Conservation (phyloP, 2,329 filamentous ascomycete species). For the Fusarium newnesense region DNA sequence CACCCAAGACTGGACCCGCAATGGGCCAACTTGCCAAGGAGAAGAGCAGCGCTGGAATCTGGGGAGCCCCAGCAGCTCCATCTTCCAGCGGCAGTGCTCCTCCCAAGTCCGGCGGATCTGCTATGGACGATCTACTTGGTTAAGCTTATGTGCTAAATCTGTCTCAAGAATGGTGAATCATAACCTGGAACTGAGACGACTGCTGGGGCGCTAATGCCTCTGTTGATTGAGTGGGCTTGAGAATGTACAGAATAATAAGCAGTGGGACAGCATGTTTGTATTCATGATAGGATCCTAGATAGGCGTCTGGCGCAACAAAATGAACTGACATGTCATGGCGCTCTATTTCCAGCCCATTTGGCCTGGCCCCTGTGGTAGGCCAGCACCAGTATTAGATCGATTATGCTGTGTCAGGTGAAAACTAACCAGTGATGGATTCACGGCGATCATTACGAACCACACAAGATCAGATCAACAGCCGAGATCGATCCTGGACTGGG, state of each 20-base stretch:
- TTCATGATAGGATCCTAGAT: constrained; percentile 52
- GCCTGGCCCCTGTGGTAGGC: not conserved
- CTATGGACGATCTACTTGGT: constrained; percentile 61
- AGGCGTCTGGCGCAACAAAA: constrained; percentile 57
- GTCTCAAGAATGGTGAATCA: constrained; percentile 15
- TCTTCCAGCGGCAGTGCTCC: constrained; percentile 41
- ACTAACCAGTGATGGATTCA: constrained; percentile 3
- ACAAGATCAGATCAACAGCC: constrained; percentile 2
- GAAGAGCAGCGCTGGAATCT: constrained; percentile 93
- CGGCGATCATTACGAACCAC: constrained; percentile 11
- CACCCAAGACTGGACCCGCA: constrained; percentile 74
- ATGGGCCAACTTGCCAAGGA: constrained; percentile 97
- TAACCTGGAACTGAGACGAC: constrained; percentile 30
- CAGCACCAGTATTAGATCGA: constrained; percentile 23
- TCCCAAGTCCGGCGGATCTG: constrained; percentile 50
- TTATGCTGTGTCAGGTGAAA: constrained; percentile 31
- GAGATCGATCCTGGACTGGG: constrained; percentile 12
- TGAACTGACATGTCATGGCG: constrained; percentile 47
- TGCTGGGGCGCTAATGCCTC: constrained; percentile 8
- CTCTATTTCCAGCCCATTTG: constrained; percentile 29
- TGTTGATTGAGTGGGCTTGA: constrained; percentile 14
- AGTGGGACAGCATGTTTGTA: constrained; percentile 45
- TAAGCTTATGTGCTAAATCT: constrained; percentile 38
- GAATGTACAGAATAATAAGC: constrained; percentile 39
- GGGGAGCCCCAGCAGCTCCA: constrained; percentile 74